Conservation (phyloP, 768 basidiomycete genomes). For the Pleurotus tuoliensis region DNA sequence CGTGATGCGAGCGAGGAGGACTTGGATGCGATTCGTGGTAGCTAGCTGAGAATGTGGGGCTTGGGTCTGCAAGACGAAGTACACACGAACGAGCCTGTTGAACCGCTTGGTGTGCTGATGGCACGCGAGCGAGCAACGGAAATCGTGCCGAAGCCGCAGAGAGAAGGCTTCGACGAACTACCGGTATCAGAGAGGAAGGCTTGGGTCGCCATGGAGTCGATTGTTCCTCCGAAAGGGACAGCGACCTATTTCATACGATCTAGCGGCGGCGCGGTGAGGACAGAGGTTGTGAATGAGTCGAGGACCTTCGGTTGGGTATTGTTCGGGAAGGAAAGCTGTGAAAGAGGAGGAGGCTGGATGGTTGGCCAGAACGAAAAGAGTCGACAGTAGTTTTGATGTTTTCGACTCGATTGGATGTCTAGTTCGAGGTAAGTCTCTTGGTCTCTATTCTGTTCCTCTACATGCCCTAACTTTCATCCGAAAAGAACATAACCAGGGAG, state of each 20-base stretch:
- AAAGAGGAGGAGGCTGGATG: constrained; percentile 74
- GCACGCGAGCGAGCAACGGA: constrained; percentile 47
- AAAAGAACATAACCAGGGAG: too few relatives aligned
- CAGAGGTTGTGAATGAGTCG: constrained; percentile 82
- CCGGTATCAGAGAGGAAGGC: constrained; percentile 62
- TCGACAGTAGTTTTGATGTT: constrained; percentile 78
- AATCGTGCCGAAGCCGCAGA: constrained; percentile 92
- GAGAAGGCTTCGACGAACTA: constrained; percentile 82
- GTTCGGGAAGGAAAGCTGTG: constrained; percentile 39
- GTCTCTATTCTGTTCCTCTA: neutral
- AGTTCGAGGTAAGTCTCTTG: neutral
- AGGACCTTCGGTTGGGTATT: constrained; percentile 90
- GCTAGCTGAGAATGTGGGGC: constrained; percentile 90
- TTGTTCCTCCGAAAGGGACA: constrained; percentile 65
- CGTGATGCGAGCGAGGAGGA: constrained; percentile 32
- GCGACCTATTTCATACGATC: constrained; percentile 78
- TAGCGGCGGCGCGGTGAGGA: constrained; percentile 48
- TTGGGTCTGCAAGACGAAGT: constrained; percentile 49
- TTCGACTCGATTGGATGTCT: constrained; percentile 62
- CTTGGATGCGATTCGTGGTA: constrained; percentile 56
- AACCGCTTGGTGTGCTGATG: constrained; percentile 39
- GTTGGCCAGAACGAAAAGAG: constrained; percentile 85
- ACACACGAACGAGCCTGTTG: constrained; percentile 23
- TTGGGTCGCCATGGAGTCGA: constrained; percentile 97
- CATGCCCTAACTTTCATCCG: neutral